Conservation (phyloP, 129 eudicot genomes). For the Rutidosis leptorrhynchoides region DNA sequence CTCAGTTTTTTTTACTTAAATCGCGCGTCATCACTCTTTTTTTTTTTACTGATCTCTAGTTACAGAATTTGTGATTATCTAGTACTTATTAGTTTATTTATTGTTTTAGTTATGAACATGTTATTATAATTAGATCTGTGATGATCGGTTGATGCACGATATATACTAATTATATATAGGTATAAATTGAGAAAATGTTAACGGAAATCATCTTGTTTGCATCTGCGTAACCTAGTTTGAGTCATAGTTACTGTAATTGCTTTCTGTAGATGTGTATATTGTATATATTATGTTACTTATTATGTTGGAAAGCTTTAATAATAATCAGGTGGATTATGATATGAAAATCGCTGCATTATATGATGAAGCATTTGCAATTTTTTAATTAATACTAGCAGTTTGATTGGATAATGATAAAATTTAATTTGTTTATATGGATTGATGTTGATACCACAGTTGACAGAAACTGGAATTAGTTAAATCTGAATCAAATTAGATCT, state of each 20-base stretch:
- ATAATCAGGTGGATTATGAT: neutral
- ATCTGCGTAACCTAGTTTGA: neutral
- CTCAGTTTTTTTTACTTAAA: slow-evolving; percentile 4
- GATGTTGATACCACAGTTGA: no score
- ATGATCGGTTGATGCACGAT: no score
- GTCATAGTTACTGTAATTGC: neutral
- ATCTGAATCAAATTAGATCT: slow-evolving; percentile 7
- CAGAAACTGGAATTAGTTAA: slow-evolving; percentile 13
- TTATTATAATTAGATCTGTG: slow-evolving; percentile 19
- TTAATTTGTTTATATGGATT: neutral
- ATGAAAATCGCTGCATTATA: neutral
- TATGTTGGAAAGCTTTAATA: neutral
- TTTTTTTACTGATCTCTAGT: slow-evolving; percentile 1
- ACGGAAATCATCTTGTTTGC: neutral
- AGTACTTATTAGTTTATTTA: slow-evolving; percentile 15
- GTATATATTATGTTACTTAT: no score
- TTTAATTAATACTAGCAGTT: neutral
- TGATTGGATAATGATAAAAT: slow-evolving; percentile 1
- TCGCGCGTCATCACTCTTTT: slow-evolving; percentile 1
- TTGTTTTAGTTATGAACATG: slow-evolving; percentile 22
- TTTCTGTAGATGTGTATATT: no score
- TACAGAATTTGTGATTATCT: no score
- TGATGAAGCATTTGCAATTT: neutral
- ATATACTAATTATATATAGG: no score
- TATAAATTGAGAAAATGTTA: no score